Evolutionary conservation across 2,329 filamentous ascomycete species (phyloP).

Genomic region (Ilyonectria destructans): DNA sequence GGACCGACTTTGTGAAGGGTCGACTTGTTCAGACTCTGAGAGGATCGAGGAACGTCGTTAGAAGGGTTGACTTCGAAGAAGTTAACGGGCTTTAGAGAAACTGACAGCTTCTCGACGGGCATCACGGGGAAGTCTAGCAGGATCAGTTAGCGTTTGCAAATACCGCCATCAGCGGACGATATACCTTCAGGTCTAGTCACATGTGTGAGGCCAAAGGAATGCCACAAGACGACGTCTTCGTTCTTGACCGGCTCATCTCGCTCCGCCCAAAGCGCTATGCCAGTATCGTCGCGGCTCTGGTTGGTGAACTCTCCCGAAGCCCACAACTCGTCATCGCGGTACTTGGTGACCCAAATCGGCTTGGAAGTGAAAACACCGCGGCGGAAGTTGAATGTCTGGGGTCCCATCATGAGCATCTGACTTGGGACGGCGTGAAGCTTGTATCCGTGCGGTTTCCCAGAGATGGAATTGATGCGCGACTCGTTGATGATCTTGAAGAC

Average conservation of each 20-base stretch:
- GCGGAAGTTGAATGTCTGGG: constrained; percentile 33
- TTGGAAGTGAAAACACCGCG: constrained; percentile 33
- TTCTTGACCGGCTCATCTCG: constrained; percentile 74
- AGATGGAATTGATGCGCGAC: constrained; percentile 54
- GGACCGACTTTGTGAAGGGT: constrained; percentile 16
- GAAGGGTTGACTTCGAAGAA: constrained; percentile 67
- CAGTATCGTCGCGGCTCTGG: constrained; percentile 61
- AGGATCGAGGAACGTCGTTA: constrained; percentile 53
- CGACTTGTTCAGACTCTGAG: constrained; percentile 23
- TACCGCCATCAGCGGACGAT: background rate
- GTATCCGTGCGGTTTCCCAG: constrained; percentile 54
- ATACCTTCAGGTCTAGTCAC: constrained; percentile 62
- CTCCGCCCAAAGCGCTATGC: constrained; percentile 38
- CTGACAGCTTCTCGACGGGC: constrained; percentile 70
- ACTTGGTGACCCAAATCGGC: constrained; percentile 63
- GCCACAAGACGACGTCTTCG: constrained; percentile 89
- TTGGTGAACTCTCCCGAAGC: constrained; percentile 67
- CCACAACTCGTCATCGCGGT: constrained; percentile 66
- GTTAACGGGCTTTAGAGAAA: constrained; percentile 65
- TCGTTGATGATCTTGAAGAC: constrained; percentile 65
- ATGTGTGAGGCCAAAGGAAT: constrained; percentile 90
- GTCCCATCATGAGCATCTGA: constrained; percentile 53
- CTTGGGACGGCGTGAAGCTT: constrained; percentile 62
- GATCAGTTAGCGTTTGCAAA: background rate
- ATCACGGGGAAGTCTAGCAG: constrained; percentile 74